A percentile compares a stretch with the other conserved stretches of the same genome.
These are phyloP conservation scores for Gautieria morchelliformis DNA, from an alignment of 768 basidiomycete species.

Conservation along the genomic window DNA sequence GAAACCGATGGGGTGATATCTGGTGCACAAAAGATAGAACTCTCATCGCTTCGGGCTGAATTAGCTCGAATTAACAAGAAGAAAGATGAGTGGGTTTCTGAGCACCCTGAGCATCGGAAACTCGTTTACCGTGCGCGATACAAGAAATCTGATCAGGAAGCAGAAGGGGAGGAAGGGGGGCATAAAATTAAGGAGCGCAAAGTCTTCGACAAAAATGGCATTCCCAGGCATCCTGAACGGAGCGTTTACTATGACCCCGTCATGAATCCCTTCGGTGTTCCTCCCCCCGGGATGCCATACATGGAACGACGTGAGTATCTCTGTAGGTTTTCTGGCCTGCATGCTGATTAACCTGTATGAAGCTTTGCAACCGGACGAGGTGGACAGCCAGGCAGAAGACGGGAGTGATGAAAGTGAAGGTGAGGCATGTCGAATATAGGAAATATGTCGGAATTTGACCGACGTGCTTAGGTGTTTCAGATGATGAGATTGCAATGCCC, in stretches of 20 bases:
- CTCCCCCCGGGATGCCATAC: constrained; percentile 98
- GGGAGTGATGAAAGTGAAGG: constrained; percentile 29
- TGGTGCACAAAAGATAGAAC: constrained; percentile 50
- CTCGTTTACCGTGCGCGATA: constrained; percentile 49
- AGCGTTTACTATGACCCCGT: constrained; percentile 89
- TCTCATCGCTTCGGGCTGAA: constrained; percentile 67
- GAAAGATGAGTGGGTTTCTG: constrained; percentile 86
- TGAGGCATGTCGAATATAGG: not conserved
- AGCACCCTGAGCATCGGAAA: constrained; percentile 87
- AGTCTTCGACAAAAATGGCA: constrained; percentile 72
- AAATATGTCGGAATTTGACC: not conserved
- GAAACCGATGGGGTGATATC: constrained; percentile 19
- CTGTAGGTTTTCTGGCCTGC: not conserved
- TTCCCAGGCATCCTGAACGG: constrained; percentile 83
- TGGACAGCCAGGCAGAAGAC: constrained; percentile 50
- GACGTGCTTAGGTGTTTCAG: constrained; percentile 18
- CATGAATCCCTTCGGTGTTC: constrained; percentile 88
- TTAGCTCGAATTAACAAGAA: constrained; percentile 71
- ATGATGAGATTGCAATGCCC: constrained; percentile 60
- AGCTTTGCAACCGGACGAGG: constrained; percentile 58
- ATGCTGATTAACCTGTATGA: constrained; percentile 1
- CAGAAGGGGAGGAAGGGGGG: constrained; percentile 26
- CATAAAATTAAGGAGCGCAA: constrained; percentile 44
- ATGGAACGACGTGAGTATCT: constrained; percentile 62
- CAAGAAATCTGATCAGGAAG: constrained; percentile 30